A percentile compares a stretch with the other conserved stretches of the same genome.
Evolutionary conservation across 2,329 filamentous ascomycete species (phyloP).

Genomic region (Aspergillus arachidicola): DNA sequence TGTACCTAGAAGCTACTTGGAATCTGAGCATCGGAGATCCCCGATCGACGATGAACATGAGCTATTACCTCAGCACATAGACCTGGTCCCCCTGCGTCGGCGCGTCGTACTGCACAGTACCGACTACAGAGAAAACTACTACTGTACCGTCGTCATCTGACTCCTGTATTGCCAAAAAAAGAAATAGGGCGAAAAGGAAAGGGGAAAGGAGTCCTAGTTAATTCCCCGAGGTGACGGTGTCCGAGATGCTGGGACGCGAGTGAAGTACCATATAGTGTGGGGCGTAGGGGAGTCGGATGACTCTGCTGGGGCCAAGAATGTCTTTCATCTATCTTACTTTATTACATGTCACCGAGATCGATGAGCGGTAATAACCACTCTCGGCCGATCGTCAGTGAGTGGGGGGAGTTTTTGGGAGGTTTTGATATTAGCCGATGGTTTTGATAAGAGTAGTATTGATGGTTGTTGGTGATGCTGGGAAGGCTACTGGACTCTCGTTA

Average conservation of each 20-base stretch:
- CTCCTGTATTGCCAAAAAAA: not conserved
- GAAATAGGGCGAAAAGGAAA: not conserved
- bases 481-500: not conserved
- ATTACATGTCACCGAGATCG: not conserved
- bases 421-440: not conserved
- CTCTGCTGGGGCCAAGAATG: not conserved
- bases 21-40: not conserved
- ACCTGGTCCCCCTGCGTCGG: not conserved
- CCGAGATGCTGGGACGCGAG: not conserved
- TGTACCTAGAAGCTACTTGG: not conserved
- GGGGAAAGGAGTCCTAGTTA: not conserved
- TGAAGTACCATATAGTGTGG: not conserved
- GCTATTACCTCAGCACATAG: not conserved
- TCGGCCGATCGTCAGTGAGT: not conserved
- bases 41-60: not conserved
- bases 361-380: not conserved
- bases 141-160: not conserved
- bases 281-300: not conserved
- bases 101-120: not conserved
- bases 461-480: not conserved
- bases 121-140: not conserved
- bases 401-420: not conserved
- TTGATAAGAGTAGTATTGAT: not conserved
- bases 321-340: not conserved
- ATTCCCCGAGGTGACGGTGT: not conserved